Percentiles rank a stretch among this genome's conserved stretches.
These are phyloP conservation scores for Cladophialophora exuberans DNA, from an alignment of 2,329 filamentous ascomycete species.

Conservation along the genomic window DNA sequence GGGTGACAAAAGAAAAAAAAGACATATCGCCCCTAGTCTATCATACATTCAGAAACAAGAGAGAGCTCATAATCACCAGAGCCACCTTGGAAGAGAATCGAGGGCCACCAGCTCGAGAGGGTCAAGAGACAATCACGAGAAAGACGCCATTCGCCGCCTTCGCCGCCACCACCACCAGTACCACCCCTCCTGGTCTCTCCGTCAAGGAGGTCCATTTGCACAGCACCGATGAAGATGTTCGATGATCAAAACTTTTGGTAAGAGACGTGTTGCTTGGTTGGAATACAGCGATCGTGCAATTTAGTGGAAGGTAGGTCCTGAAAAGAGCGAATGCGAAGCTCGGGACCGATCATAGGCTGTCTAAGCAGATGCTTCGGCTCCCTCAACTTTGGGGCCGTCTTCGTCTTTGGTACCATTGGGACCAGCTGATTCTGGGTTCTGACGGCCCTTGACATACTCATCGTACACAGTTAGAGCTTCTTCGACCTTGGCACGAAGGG, in stretches of 20 bases:
- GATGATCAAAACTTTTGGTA: constrained; percentile 31
- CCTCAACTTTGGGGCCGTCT: constrained; percentile 28
- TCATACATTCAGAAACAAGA: constrained; percentile 28
- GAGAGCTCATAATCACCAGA: constrained; percentile 21
- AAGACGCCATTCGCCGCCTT: constrained; percentile 29
- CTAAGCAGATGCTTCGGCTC: constrained; percentile 31
- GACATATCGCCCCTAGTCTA: constrained; percentile 26
- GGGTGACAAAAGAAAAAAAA: constrained; percentile 8
- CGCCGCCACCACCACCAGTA: constrained; percentile 15
- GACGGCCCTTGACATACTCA: constrained; percentile 93
- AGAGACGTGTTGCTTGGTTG: constrained; percentile 25
- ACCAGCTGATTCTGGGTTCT: constrained; percentile 43
- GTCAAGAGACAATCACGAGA: constrained; percentile 9
- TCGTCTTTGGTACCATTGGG: constrained; percentile 34
- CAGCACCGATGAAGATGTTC: constrained; percentile 19
- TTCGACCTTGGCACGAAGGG: constrained; percentile 92
- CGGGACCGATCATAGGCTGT: constrained; percentile 1
- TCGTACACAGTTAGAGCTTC: constrained; percentile 97
- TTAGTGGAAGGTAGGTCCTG: constrained; percentile 17
- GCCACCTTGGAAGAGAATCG: constrained; percentile 19
- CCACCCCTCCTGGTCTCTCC: constrained; percentile 17
- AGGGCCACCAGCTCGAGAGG: constrained; percentile 14
- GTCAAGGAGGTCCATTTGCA: constrained; percentile 11
- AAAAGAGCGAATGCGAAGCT: constrained; percentile 12
- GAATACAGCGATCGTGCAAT: constrained; percentile 28